phyloP scores from a whole-genome alignment of 306 rosid genomes.

The Comarum palustre region DNA sequence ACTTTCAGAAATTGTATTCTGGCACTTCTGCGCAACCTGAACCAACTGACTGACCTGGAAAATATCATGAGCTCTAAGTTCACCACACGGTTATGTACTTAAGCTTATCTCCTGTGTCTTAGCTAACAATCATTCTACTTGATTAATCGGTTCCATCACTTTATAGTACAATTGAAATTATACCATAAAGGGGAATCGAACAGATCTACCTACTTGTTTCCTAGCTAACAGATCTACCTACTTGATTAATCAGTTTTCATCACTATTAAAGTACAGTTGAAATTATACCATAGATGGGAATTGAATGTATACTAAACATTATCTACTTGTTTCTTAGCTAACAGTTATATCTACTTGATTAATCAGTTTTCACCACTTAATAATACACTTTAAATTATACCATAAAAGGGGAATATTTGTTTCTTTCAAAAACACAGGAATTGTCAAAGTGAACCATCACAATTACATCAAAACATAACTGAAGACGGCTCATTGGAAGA shows the following conservation, averaged over 20 bases:
- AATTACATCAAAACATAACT: neutral
- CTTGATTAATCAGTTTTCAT: neutral
- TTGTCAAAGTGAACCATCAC: neutral
- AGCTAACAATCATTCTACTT: neutral
- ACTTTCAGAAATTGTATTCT: conserved; percentile 75
- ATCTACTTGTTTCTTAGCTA: neutral
- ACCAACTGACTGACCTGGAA: conserved; percentile 84
- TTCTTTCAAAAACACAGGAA: neutral
- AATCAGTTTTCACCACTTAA: neutral
- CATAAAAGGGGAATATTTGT: neutral
- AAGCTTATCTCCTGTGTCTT: neutral
- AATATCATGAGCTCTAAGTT: neutral
- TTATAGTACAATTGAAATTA: neutral
- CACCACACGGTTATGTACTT: neutral
- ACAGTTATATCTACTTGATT: neutral
- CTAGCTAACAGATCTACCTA: neutral
- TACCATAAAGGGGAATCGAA: too few species aligned
- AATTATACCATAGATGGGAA: neutral
- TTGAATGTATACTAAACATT: neutral
- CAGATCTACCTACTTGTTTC: neutral
- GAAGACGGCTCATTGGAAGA: neutral
- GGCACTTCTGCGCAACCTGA: conserved; percentile 92
- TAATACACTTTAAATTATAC: neutral
- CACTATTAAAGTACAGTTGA: neutral
- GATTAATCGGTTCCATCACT: neutral